Conservation (phyloP, 2,329 filamentous ascomycete genomes). For the Cadophora sp. region DNA sequence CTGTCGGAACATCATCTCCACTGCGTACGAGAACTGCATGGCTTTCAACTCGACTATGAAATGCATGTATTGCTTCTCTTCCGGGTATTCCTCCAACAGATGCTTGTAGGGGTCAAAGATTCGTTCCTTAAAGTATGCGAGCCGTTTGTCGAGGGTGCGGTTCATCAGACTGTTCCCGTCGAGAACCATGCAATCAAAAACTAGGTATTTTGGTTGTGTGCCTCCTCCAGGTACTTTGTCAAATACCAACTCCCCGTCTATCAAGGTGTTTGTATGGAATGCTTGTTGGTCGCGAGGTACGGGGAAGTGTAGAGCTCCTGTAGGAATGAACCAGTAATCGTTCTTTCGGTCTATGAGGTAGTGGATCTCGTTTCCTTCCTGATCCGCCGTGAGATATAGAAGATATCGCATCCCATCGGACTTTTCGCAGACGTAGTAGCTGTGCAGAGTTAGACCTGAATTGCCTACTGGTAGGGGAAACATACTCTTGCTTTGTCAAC, state of each 20-base stretch:
- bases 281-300: slow-evolving; percentile 65
- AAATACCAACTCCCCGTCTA: slow-evolving; percentile 93
- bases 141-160: slow-evolving; percentile 83
- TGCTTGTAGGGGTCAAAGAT: slow-evolving; percentile 75
- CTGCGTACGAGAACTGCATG: slow-evolving; percentile 87
- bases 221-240: slow-evolving; percentile 75
- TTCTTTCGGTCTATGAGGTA: slow-evolving; percentile 98
- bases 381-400: slow-evolving; percentile 81
- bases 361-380: slow-evolving; percentile 70
- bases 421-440: slow-evolving; percentile 98
- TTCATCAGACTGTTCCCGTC: slow-evolving; percentile 79
- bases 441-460: slow-evolving; percentile 43
- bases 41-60: slow-evolving; percentile 88
- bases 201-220: slow-evolving; percentile 79
- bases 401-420: slow-evolving; percentile 95
- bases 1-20: slow-evolving; percentile 90
- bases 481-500: slow-evolving; percentile 77
- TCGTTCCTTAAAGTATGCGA: slow-evolving; percentile 83
- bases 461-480: slow-evolving; percentile 19
- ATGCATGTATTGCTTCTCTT: slow-evolving; percentile 72
- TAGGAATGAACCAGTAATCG: slow-evolving; percentile 87
- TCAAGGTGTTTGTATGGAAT: slow-evolving; percentile 81
- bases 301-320: slow-evolving; percentile 79
- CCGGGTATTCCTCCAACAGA: slow-evolving; percentile 68
- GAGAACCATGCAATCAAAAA: slow-evolving; percentile 91